Percentiles rank a stretch among this genome's conserved stretches.
Conservation (phyloP, 2,329 filamentous ascomycete genomes). For the Harringtonia aguacate region DNA sequence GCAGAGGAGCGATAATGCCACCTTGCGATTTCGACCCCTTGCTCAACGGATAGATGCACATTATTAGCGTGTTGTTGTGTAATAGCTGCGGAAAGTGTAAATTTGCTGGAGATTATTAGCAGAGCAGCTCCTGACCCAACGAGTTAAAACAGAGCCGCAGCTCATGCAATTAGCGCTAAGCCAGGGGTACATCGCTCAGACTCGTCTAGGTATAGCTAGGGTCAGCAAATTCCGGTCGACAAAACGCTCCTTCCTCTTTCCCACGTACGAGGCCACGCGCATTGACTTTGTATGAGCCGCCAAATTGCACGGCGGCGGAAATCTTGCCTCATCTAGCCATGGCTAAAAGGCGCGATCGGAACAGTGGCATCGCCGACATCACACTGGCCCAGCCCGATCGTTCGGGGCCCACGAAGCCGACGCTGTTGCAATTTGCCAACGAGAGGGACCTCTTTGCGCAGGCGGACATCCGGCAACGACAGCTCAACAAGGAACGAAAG, state of each 20-base stretch:
- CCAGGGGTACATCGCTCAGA: neutral
- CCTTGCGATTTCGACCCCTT: conserved; percentile 6
- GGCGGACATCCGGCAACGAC: conserved; percentile 29
- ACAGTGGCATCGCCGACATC: conserved; percentile 37
- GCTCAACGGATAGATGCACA: neutral
- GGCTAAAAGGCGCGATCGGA: conserved; percentile 22
- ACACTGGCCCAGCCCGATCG: conserved; percentile 61
- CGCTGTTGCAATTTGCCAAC: conserved; percentile 62
- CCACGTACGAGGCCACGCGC: neutral
- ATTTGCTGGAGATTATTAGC: too few species aligned
- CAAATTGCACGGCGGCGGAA: neutral
- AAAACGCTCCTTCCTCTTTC: neutral
- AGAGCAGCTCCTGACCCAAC: too few species aligned
- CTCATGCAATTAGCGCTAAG: neutral
- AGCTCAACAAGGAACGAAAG: conserved; percentile 17
- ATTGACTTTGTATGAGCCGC: neutral
- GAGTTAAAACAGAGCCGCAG: too few species aligned
- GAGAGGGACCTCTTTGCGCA: conserved; percentile 47
- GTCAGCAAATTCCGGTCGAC: too few species aligned
- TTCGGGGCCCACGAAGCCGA: conserved; percentile 49
- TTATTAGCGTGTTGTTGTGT: neutral
- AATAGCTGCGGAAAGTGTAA: too few species aligned
- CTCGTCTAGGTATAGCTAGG: neutral
- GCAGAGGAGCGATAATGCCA: conserved; percentile 8
- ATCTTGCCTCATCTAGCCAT: neutral